Conservation (phyloP, 352 stramenopile genomes). For the Phytophthora palmivora region DNA sequence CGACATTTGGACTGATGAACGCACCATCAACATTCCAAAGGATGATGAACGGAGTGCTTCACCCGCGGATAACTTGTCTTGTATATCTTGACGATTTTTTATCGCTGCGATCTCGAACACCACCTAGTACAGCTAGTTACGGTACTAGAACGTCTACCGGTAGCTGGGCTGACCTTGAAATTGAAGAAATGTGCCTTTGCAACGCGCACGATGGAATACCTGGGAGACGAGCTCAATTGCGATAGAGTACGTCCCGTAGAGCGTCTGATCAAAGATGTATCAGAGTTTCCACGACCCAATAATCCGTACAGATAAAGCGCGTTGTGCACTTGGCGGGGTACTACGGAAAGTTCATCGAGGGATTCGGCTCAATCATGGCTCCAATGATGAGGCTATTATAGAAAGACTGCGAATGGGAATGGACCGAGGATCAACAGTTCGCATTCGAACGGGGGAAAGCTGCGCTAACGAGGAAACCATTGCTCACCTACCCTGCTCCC, state of each 20-base stretch:
- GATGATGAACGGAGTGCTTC: background rate
- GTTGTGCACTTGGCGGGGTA: background rate
- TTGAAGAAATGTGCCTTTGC: constrained; percentile 8
- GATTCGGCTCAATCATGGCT: background rate
- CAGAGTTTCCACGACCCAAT: background rate
- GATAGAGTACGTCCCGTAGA: constrained; percentile 1
- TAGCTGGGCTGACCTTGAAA: background rate
- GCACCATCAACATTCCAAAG: background rate
- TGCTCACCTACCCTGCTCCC: background rate
- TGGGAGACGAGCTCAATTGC: constrained; percentile 1
- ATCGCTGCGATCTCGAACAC: background rate
- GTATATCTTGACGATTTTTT: too few relatives aligned
- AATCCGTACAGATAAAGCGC: background rate
- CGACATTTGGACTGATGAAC: background rate
- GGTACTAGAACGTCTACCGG: background rate
- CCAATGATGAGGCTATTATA: background rate
- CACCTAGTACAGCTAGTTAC: background rate
- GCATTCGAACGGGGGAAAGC: background rate
- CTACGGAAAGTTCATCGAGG: background rate
- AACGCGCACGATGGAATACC: background rate
- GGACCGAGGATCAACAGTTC: background rate
- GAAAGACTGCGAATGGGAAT: background rate
- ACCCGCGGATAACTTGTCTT: background rate
- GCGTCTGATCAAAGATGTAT: background rate
- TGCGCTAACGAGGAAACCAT: background rate